These are phyloP conservation scores for Trametes maxima DNA, from an alignment of 768 basidiomycete genomes.

Conservation along the genomic window DNA sequence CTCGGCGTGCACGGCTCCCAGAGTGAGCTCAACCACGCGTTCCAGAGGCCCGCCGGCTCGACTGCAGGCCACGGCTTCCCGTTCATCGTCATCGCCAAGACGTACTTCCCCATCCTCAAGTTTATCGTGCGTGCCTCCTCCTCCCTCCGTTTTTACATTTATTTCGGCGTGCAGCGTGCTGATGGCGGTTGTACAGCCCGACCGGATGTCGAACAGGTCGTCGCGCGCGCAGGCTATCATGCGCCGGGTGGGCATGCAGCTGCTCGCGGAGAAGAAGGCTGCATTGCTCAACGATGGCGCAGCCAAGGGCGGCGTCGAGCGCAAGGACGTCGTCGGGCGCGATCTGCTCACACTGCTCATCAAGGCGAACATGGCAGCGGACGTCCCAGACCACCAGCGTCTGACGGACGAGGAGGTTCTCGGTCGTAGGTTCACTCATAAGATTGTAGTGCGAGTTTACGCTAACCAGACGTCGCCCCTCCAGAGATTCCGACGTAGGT, in stretches of 20 bases:
- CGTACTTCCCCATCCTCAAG: constrained; percentile 28
- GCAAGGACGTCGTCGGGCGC: constrained; percentile 41
- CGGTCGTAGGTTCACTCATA: constrained; percentile 40
- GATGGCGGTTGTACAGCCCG: constrained; percentile 3
- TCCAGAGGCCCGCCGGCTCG: neutral
- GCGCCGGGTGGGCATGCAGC: constrained; percentile 32
- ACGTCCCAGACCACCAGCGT: constrained; percentile 53
- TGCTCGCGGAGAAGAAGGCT: constrained; percentile 38
- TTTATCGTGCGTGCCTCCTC: constrained; percentile 19
- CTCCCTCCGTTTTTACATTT: neutral
- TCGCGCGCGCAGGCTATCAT: constrained; percentile 23
- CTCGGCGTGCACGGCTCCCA: constrained; percentile 26
- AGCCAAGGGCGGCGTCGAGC: constrained; percentile 33
- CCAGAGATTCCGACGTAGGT: constrained; percentile 25
- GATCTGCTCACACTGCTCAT: constrained; percentile 65
- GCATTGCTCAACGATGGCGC: constrained; percentile 27
- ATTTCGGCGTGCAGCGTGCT: neutral
- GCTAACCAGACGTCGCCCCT: neutral
- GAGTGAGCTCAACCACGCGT: constrained; percentile 32
- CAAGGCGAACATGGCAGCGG: constrained; percentile 63
- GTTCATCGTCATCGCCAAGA: neutral
- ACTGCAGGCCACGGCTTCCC: neutral
- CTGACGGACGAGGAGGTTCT: constrained; percentile 66
- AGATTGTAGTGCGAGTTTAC: neutral
- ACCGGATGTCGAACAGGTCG: neutral